A percentile compares a stretch with the other conserved stretches of the same genome.
Conservation (phyloP, 352 stramenopile species). For the Phytophthora podocarpi region DNA sequence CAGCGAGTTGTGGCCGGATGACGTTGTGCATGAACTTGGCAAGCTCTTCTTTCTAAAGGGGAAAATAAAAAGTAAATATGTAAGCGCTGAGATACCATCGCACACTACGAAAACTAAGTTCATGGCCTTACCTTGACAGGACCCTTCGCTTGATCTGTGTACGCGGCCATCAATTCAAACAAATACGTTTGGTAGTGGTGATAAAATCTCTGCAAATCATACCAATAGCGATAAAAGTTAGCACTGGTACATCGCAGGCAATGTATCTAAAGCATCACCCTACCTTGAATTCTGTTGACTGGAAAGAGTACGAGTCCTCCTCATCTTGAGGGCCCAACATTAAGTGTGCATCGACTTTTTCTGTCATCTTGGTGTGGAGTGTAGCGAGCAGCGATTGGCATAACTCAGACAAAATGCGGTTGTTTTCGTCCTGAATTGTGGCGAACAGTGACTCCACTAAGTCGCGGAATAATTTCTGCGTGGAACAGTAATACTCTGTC, state of each 20-base stretch:
- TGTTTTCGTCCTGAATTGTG: slow-evolving; percentile 78
- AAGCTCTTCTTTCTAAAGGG: slow-evolving; percentile 62
- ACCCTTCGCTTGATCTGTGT: slow-evolving; percentile 68
- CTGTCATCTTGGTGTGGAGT: slow-evolving; percentile 66
- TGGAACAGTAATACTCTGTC: background rate
- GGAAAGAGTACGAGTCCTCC: slow-evolving; percentile 66
- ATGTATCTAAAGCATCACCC: background rate
- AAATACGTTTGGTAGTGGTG: slow-evolving; percentile 72
- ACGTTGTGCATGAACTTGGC: slow-evolving; percentile 65
- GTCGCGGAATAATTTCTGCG: slow-evolving; percentile 82
- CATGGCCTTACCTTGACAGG: slow-evolving; percentile 52
- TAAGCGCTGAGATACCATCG: too few species aligned
- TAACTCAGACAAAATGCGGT: slow-evolving; percentile 60
- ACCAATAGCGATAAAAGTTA: slow-evolving; percentile 1
- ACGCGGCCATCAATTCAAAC: slow-evolving; percentile 72
- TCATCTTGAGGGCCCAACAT: slow-evolving; percentile 46
- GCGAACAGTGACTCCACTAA: slow-evolving; percentile 69
- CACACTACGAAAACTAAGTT: background rate
- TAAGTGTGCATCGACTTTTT: slow-evolving; percentile 62
- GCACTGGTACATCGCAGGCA: background rate
- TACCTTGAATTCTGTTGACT: slow-evolving; percentile 77
- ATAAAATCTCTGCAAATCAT: slow-evolving; percentile 67
- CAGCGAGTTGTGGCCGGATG: slow-evolving; percentile 57
- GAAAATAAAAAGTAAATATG: background rate
- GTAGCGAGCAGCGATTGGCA: slow-evolving; percentile 61